Evolutionary conservation across 2,329 filamentous ascomycete species (phyloP), one percentile per base, ranked within the genome.

Genomic region (Drechslerella dactyloides): DNA sequence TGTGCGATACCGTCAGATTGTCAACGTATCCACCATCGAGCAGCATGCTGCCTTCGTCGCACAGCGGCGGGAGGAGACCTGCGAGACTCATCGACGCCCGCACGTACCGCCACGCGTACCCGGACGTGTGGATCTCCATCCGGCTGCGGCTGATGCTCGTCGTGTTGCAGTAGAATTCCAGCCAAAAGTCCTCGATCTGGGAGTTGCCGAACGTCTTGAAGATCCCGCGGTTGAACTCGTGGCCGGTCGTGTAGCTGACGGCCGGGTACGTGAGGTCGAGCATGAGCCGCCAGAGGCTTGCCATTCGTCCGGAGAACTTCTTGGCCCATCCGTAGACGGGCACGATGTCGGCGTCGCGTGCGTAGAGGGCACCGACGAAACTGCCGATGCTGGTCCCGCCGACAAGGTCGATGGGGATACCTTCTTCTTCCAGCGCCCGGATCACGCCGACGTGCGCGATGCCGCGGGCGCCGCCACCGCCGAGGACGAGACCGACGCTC

Each of bases 141-240:
- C 93, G 86, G 73, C 90, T 94, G 80, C 96, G 96, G 82, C 90
- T 96, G 81, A 99, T 97, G 80, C 97, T 99, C 40, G 96, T 99
- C 0, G 94, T 97, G 81, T 99, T 99, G 84, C 96, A 99, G 81
- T 99, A 99, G 79, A 91, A 99, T 76, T 96, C 92, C 10, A 99
- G 85, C 94, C 94, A 99, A 78, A 97, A 99, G 79, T 99, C 94
- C 80, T 99, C 94, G 66, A 99, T 97, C 78, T 97, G 94, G 8
- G 91, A 90, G 77, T 97, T 91, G 13, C 93, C 94, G 79, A 99
- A 97, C 0, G 93, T 92, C 80, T 99, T 99, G 86, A 97, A 99
- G 74, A 99, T 97, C 44, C 94, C 94, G 5, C 94, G 90, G 77
- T 99, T 99, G 85, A 99, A 99, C 77, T 99, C 94, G 78, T 99